These are phyloP conservation scores for Aspergillus glaucus DNA, from an alignment of 2,329 filamentous ascomycete genomes.

Conservation along the genomic window DNA sequence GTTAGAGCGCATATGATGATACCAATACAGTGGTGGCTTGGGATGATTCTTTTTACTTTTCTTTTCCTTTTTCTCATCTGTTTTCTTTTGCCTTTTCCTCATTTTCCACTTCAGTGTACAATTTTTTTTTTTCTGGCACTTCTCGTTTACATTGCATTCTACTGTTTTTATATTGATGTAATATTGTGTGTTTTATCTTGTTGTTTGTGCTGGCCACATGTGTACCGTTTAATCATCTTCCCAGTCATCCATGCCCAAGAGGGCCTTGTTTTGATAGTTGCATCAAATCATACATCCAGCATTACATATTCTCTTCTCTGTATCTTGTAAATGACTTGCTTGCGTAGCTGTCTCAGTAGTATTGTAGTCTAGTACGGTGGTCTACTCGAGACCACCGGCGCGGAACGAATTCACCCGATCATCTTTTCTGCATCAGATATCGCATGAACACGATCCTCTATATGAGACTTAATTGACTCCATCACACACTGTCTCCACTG, in stretches of 20 bases:
- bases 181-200: slow-evolving; percentile 21
- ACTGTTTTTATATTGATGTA: slow-evolving; percentile 27
- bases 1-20: slow-evolving; percentile 15
- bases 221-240: slow-evolving; percentile 31
- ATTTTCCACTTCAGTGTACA: slow-evolving; percentile 38
- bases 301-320: too few species aligned
- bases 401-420: too few species aligned
- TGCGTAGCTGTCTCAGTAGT: too few species aligned
- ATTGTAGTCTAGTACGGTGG: too few species aligned
- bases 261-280: slow-evolving; percentile 16
- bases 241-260: slow-evolving; percentile 29
- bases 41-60: slow-evolving; percentile 14
- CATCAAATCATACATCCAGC: too few species aligned
- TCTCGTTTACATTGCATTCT: slow-evolving; percentile 18
- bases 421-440: too few species aligned
- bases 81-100: slow-evolving; percentile 44
- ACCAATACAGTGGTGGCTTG: slow-evolving; percentile 17
- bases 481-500: too few species aligned
- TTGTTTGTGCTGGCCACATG: slow-evolving; percentile 36
- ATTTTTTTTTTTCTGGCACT: slow-evolving; percentile 11
- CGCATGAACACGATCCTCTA: too few species aligned
- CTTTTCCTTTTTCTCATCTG: slow-evolving; percentile 10
- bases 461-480: too few species aligned
- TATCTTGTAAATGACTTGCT: too few species aligned
- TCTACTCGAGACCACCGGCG: too few species aligned